A percentile compares a stretch with the other conserved stretches of the same genome.
Evolutionary conservation across 225 moss, liverwort and hornwort genomes (phyloP).

Genomic region (Antitrichia curtipendula): DNA sequence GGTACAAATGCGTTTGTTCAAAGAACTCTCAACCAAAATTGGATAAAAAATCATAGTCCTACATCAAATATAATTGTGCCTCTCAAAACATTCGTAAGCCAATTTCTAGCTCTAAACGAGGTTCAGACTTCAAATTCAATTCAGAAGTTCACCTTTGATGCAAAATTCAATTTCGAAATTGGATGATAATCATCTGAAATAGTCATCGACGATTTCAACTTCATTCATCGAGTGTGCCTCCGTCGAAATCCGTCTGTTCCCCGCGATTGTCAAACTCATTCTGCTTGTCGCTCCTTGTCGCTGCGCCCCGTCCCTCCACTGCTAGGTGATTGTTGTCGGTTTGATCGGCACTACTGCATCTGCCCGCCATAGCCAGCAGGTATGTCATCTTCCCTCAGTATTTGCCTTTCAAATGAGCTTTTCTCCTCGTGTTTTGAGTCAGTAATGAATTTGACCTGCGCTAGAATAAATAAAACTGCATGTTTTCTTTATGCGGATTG

Average conservation of each 20-base stretch:
- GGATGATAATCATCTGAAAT: neutral
- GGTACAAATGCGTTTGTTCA: neutral
- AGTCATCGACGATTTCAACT: neutral
- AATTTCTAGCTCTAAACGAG: neutral
- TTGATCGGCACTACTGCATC: neutral
- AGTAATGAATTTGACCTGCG: neutral
- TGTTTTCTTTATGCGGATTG: neutral
- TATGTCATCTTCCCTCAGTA: neutral
- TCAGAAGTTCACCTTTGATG: too few relatives aligned
- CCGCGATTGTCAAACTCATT: neutral
- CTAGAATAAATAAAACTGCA: neutral
- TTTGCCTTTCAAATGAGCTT: neutral
- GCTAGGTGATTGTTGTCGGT: neutral
- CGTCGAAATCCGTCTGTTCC: neutral
- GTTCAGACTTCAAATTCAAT: too few relatives aligned
- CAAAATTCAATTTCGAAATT: neutral
- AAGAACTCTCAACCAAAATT: neutral
- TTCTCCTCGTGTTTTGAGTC: neutral
- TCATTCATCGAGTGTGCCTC: neutral
- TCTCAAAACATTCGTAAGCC: neutral
- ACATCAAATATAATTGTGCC: neutral
- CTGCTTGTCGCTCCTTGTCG: neutral
- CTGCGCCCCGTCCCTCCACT: neutral
- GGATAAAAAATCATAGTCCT: neutral
- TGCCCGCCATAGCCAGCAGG: neutral